Evolutionary conservation across 371 early-diverging fungal species (phyloP).

Genomic region (Conidiobolus incongruus): DNA sequence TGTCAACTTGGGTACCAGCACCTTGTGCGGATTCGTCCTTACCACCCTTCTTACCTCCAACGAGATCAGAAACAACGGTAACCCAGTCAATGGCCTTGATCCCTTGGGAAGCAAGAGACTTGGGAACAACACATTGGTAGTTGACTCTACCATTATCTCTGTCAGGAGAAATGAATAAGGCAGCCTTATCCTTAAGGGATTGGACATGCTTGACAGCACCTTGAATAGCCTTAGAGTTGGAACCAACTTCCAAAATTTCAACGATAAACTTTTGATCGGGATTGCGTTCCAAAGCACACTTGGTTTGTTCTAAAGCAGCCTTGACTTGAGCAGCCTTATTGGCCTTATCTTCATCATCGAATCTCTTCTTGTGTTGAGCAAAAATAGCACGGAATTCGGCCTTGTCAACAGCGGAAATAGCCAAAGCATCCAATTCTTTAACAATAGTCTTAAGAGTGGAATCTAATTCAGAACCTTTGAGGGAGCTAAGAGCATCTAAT

Average conservation of each 20-base stretch:
- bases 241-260: slow-evolving; percentile 33
- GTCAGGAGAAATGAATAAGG: slow-evolving; percentile 61
- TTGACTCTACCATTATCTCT: slow-evolving; percentile 36
- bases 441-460: slow-evolving; percentile 48
- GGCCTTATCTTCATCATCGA: slow-evolving; percentile 75
- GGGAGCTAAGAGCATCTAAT: slow-evolving; percentile 25
- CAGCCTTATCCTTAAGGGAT: slow-evolving; percentile 54
- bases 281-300: slow-evolving; percentile 45
- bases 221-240: slow-evolving; percentile 45
- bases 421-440: slow-evolving; percentile 58
- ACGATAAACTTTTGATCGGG: slow-evolving; percentile 30
- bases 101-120: slow-evolving; percentile 29
- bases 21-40: slow-evolving; percentile 74
- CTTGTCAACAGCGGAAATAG: slow-evolving; percentile 63
- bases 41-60: slow-evolving; percentile 84
- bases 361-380: slow-evolving; percentile 46
- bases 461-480: slow-evolving; percentile 43
- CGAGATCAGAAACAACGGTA: slow-evolving; percentile 39
- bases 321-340: slow-evolving; percentile 65
- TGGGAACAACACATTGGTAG: slow-evolving; percentile 68
- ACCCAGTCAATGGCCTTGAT: slow-evolving; percentile 87
- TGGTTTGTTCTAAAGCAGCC: slow-evolving; percentile 48
- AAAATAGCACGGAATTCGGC: slow-evolving; percentile 42
- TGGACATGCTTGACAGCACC: slow-evolving; percentile 61
- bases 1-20: slow-evolving; percentile 32